phyloP scores from a whole-genome alignment of 306 rosid genomes.

The Cucumis cinereus region DNA sequence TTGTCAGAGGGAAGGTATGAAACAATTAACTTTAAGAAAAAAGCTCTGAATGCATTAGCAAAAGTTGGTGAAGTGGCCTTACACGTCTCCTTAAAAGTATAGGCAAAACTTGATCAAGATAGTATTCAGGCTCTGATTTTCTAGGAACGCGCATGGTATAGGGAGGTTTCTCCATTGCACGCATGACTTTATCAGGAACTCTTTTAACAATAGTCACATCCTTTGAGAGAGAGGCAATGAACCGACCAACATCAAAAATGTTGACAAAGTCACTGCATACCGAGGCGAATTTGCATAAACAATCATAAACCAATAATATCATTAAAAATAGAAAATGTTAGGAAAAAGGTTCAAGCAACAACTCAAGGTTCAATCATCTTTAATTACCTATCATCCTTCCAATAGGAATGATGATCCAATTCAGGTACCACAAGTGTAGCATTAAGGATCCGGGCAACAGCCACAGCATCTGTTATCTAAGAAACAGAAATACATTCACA shows the following conservation, averaged over 20 bases:
- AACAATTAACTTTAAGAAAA: not conserved
- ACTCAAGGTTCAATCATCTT: not conserved
- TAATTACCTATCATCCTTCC: conserved; percentile 87
- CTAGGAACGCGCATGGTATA: conserved; percentile 98
- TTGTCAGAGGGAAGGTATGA: not conserved
- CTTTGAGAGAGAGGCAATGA: conserved; percentile 74
- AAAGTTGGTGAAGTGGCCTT: conserved; percentile 12
- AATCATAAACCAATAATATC: conserved; percentile 3
- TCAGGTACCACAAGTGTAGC: conserved; percentile 94
- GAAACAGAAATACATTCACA: conserved; percentile 18
- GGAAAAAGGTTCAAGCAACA: not conserved
- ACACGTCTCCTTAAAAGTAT: conserved; percentile 84
- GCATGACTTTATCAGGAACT: conserved; percentile 89
- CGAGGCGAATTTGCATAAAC: not conserved
- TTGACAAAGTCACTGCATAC: conserved; percentile 65
- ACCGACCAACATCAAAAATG: conserved; percentile 80
- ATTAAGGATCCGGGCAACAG: conserved; percentile 88
- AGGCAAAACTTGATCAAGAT: conserved; percentile 92
- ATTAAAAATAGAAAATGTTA: conserved; percentile 1
- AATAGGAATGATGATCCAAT: conserved; percentile 85
- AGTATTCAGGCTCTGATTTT: conserved; percentile 93
- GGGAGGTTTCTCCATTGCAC: conserved; percentile 96
- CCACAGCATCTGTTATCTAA: conserved; percentile 98
- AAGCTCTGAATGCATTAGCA: not conserved
- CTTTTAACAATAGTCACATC: conserved; percentile 76